Evolutionary conservation across 73 alveolate genomes (phyloP).

Genomic region (Tetrahymena borealis): DNA sequence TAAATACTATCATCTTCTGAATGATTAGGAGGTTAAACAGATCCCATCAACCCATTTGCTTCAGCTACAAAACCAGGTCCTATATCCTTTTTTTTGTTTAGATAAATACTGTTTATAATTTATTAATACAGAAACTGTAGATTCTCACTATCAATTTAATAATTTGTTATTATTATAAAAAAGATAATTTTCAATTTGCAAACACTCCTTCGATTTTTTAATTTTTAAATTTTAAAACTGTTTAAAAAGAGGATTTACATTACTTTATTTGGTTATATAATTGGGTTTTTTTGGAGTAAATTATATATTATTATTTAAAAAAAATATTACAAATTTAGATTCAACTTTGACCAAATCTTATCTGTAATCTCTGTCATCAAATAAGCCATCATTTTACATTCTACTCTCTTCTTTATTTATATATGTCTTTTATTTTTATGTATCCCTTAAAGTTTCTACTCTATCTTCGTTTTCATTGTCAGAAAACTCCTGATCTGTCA

Average conservation of each 20-base stretch:
- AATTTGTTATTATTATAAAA: too few relatives aligned
- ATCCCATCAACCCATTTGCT: neutral
- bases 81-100: neutral
- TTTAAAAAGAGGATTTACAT: too few relatives aligned
- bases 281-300: neutral
- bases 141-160: too few relatives aligned
- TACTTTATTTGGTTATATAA: too few relatives aligned
- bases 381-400: neutral
- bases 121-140: too few relatives aligned
- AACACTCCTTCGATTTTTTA: too few relatives aligned
- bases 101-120: too few relatives aligned
- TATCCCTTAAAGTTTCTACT: neutral
- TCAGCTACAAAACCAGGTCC: neutral
- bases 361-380: neutral
- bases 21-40: neutral
- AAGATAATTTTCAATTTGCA: too few relatives aligned
- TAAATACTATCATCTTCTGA: neutral
- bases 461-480: neutral
- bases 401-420: neutral
- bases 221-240: too few relatives aligned
- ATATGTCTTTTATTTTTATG: neutral
- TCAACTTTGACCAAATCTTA: neutral
- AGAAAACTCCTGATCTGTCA: neutral
- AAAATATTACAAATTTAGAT: neutral
- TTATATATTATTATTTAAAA: neutral